phyloP scores from a whole-genome alignment of 352 stramenopile genomes.

The Plasmopara halstedii region DNA sequence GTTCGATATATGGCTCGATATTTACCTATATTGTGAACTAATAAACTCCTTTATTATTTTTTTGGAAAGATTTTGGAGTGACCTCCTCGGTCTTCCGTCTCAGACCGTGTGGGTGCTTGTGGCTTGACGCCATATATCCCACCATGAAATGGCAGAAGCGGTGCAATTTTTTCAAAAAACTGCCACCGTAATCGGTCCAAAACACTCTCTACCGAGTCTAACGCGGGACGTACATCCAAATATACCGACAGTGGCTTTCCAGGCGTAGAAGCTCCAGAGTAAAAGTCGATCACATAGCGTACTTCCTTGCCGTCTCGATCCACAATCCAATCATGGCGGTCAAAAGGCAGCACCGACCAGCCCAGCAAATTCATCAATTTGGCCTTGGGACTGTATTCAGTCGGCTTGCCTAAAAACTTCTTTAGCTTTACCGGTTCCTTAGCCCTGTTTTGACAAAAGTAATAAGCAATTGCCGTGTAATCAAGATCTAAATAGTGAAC shows the following conservation, averaged over 20 bases:
- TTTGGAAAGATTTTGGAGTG: slow-evolving; percentile 37
- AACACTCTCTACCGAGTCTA: slow-evolving; percentile 85
- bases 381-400: slow-evolving; percentile 92
- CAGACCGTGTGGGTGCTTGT: slow-evolving; percentile 1
- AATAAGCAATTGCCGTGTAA: neutral
- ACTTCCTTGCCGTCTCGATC: slow-evolving; percentile 87
- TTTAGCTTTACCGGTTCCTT: slow-evolving; percentile 83
- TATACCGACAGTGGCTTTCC: slow-evolving; percentile 87
- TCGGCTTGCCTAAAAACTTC: slow-evolving; percentile 92
- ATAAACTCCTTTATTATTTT: slow-evolving; percentile 23
- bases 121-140: slow-evolving; percentile 22
- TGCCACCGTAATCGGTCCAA: slow-evolving; percentile 76
- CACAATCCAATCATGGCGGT: slow-evolving; percentile 98
- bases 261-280: slow-evolving; percentile 87
- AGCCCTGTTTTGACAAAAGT: slow-evolving; percentile 9
- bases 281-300: slow-evolving; percentile 99
- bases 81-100: slow-evolving; percentile 6
- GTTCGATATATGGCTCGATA: too few relatives aligned
- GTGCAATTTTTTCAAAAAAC: slow-evolving; percentile 65
- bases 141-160: slow-evolving; percentile 65
- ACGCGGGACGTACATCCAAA: slow-evolving; percentile 94
- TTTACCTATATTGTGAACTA: too few relatives aligned
- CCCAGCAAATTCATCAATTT: slow-evolving; percentile 81
- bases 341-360: slow-evolving; percentile 93
- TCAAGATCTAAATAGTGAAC: slow-evolving; percentile 2